Conservation (phyloP, 768 basidiomycete genomes). For the Asterophora parasitica region DNA sequence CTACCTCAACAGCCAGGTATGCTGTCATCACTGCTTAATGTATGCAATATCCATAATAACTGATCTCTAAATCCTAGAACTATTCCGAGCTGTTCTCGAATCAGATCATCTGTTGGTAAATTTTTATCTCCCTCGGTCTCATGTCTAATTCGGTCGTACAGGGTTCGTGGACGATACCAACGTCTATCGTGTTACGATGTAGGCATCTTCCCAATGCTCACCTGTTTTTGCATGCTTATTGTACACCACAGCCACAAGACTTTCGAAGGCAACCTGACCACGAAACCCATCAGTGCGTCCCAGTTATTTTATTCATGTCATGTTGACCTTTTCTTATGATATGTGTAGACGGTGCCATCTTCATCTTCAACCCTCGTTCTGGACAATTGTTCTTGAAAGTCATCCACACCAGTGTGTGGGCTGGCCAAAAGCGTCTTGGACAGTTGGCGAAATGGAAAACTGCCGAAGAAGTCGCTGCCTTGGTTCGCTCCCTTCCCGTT, state of each 20-base stretch:
- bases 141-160: slow-evolving; percentile 16
- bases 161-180: slow-evolving; percentile 99
- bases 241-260: slow-evolving; percentile 77
- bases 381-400: slow-evolving; percentile 98
- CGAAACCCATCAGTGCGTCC: slow-evolving; percentile 88
- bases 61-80: slow-evolving; percentile 40
- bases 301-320: background rate
- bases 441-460: slow-evolving; percentile 99
- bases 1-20: slow-evolving; percentile 91
- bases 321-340: slow-evolving; percentile 8
- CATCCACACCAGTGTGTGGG: slow-evolving; percentile 99
- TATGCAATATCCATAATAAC: background rate
- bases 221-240: background rate
- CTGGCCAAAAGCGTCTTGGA: slow-evolving; percentile 98
- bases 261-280: slow-evolving; percentile 99
- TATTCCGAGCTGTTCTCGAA: slow-evolving; percentile 97
- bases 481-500: slow-evolving; percentile 96
- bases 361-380: slow-evolving; percentile 99
- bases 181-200: slow-evolving; percentile 98
- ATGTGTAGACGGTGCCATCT: slow-evolving; percentile 80
- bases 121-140: background rate
- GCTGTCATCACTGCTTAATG: slow-evolving; percentile 1
- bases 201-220: slow-evolving; percentile 15
- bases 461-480: slow-evolving; percentile 98
- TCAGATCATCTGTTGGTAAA: slow-evolving; percentile 82